A percentile compares a stretch with the other conserved stretches of the same genome.
Conservation (phyloP, 2,329 filamentous ascomycete species). For the Talaromyces sp. region DNA sequence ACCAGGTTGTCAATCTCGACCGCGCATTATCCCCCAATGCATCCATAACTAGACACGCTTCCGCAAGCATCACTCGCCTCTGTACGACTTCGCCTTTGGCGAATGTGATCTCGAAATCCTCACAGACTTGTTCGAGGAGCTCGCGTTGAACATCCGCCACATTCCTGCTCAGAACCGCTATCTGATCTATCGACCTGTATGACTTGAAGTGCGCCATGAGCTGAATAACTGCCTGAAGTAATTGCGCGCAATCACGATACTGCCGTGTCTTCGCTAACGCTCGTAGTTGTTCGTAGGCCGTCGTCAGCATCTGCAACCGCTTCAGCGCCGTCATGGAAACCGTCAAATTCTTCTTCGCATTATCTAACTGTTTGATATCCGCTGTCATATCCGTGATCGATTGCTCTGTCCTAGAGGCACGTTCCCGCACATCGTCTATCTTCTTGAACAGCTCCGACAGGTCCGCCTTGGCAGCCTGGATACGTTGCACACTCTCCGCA, state of each 20-base stretch:
- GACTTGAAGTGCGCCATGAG: conserved; percentile 98
- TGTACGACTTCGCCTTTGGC: conserved; percentile 77
- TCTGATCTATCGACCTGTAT: conserved; percentile 96
- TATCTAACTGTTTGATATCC: conserved; percentile 95
- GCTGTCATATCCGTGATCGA: conserved; percentile 98
- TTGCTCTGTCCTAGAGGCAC: conserved; percentile 88
- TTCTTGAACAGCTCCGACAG: conserved; percentile 87
- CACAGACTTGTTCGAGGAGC: conserved; percentile 94
- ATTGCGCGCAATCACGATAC: conserved; percentile 89
- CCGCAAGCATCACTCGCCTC: conserved; percentile 69
- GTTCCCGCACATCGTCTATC: conserved; percentile 87
- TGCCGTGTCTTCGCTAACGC: conserved; percentile 80
- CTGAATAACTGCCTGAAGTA: conserved; percentile 92
- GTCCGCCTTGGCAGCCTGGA: conserved; percentile 87
- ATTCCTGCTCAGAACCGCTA: conserved; percentile 86
- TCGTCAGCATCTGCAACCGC: conserved; percentile 95
- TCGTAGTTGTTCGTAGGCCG: conserved; percentile 94
- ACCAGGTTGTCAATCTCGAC: conserved; percentile 84
- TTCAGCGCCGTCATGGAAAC: conserved; percentile 98
- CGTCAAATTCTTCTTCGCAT: conserved; percentile 93
- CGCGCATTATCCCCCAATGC: conserved; percentile 85
- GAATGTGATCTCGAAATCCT: conserved; percentile 96
- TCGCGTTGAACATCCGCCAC: conserved; percentile 92
- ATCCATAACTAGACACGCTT: conserved; percentile 93
- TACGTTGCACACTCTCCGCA: conserved; percentile 82